Conservation (phyloP, 129 eudicot species). For the Mikania micrantha region DNA sequence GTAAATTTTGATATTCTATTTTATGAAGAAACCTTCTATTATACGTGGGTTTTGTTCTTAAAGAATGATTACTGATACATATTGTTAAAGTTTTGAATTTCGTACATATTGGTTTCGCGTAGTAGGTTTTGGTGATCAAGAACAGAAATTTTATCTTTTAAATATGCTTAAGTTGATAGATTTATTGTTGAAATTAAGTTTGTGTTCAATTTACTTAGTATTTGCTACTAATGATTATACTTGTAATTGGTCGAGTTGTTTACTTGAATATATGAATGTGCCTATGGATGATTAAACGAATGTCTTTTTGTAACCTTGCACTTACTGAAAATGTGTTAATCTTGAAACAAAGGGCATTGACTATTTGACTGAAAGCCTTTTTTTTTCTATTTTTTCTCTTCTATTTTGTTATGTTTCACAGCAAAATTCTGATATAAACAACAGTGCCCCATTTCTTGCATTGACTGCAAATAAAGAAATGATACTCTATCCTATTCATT, state of each 20-base stretch:
- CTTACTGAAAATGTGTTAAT: too few relatives aligned
- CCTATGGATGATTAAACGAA: background rate
- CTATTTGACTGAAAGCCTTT: too few relatives aligned
- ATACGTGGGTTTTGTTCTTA: background rate
- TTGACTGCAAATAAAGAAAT: constrained; percentile 44
- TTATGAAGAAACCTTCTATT: constrained; percentile 5
- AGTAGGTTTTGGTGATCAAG: constrained; percentile 12
- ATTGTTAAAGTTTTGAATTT: background rate
- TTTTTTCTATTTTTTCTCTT: too few relatives aligned
- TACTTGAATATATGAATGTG: background rate
- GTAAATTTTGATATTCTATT: background rate
- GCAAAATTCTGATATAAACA: constrained; percentile 39
- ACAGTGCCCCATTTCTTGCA: constrained; percentile 45
- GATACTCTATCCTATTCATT: constrained; percentile 45
- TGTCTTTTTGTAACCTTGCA: too few relatives aligned
- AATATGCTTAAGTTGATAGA: background rate
- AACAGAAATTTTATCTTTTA: background rate
- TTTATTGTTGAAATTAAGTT: background rate
- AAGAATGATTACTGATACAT: background rate
- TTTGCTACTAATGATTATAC: background rate
- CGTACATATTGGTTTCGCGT: background rate
- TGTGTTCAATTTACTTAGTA: background rate
- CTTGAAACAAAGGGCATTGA: too few relatives aligned
- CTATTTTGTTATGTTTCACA: constrained; percentile 32
- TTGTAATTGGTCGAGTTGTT: background rate